phyloP scores from a whole-genome alignment of 371 early-diverging fungal genomes.

The Mycotypha africana region DNA sequence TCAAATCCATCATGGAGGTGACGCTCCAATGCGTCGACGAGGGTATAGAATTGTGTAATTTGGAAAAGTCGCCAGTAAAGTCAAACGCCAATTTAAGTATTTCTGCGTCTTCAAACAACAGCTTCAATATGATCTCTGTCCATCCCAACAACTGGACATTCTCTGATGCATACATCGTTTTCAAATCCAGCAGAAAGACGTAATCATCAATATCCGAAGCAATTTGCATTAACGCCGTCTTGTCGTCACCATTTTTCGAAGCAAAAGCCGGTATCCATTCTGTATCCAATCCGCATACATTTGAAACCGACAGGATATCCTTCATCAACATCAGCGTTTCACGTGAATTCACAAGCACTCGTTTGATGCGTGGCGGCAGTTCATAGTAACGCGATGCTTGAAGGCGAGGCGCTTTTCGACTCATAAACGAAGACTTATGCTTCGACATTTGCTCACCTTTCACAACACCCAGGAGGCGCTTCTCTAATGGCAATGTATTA shows the following conservation, averaged over 20 bases:
- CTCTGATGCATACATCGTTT: constrained; percentile 19
- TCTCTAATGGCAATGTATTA: constrained; percentile 17
- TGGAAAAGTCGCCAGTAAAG: constrained; percentile 34
- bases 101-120: constrained; percentile 21
- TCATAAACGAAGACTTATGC: constrained; percentile 13
- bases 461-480: constrained; percentile 26
- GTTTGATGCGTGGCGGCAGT: constrained; percentile 17
- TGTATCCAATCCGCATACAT: constrained; percentile 35
- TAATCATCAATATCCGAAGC: constrained; percentile 23
- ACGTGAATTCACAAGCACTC: constrained; percentile 27
- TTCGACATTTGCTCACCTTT: constrained; percentile 34
- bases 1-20: constrained; percentile 24
- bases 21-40: constrained; percentile 21
- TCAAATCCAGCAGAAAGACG: constrained; percentile 37
- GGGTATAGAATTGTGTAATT: constrained; percentile 29
- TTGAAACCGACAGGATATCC: constrained; percentile 9
- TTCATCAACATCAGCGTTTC: constrained; percentile 21
- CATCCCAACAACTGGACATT: constrained; percentile 10
- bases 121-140: constrained; percentile 17
- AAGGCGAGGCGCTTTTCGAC: constrained; percentile 9
- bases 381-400: constrained; percentile 9
- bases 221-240: constrained; percentile 43
- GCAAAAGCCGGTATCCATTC: constrained; percentile 48
- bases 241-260: neutral
- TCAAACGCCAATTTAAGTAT: constrained; percentile 39